Evolutionary conservation across 2,329 filamentous ascomycete genomes (phyloP).

Genomic region (Pyrenochaeta sp.): DNA sequence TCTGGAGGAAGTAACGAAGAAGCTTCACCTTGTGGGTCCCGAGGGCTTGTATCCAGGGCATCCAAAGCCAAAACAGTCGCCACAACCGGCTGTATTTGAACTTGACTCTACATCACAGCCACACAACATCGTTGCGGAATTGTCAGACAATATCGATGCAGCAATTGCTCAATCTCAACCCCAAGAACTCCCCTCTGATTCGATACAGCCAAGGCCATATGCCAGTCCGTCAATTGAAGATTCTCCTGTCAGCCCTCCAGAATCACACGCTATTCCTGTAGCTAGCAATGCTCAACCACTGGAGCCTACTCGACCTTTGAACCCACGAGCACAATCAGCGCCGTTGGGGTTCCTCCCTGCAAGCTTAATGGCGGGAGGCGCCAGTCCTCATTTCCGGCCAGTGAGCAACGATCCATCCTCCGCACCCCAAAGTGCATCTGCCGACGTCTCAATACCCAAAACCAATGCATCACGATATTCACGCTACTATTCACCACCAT

Average conservation of each 20-base stretch:
- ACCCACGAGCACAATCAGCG: constrained; percentile 10
- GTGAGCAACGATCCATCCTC: constrained; percentile 1
- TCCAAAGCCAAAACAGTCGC: neutral
- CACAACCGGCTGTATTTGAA: constrained; percentile 15
- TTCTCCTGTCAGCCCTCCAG: constrained; percentile 14
- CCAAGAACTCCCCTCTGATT: constrained; percentile 2
- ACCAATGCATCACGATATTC: constrained; percentile 17
- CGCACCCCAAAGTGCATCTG: neutral
- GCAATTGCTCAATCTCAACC: constrained; percentile 2
- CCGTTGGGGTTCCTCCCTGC: constrained; percentile 17
- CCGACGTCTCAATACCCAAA: neutral
- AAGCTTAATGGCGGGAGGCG: constrained; percentile 29
- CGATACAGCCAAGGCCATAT: neutral
- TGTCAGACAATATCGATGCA: constrained; percentile 24
- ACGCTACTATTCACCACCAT: constrained; percentile 17
- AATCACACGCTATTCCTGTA: neutral
- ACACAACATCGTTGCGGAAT: constrained; percentile 21
- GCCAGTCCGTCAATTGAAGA: neutral
- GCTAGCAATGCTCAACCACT: neutral
- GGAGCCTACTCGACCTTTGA: neutral
- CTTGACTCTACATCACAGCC: constrained; percentile 13
- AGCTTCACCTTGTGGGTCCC: constrained; percentile 9
- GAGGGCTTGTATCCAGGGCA: constrained; percentile 7
- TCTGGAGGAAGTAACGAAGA: neutral
- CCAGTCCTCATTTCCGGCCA: constrained; percentile 5